Evolutionary conservation across 345 rosid genomes (phyloP).

Genomic region (Salix dunnii): DNA sequence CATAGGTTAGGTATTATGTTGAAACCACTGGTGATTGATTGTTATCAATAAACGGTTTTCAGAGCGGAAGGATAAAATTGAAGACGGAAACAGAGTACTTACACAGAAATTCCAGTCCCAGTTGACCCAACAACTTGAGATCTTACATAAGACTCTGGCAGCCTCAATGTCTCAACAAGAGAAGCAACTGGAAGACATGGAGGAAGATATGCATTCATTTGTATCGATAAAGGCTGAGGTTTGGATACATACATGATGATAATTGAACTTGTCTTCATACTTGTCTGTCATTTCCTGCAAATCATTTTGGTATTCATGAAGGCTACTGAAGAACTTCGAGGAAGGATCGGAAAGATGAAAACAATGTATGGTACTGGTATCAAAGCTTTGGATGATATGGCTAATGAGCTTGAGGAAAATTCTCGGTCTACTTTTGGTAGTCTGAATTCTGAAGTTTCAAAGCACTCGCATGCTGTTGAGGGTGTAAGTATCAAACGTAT

Average conservation of each 20-base stretch:
- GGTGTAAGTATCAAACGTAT: conserved; percentile 44
- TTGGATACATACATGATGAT: neutral
- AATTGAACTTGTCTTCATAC: neutral
- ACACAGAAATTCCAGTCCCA: conserved; percentile 77
- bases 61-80: conserved; percentile 94
- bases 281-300: conserved; percentile 2
- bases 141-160: conserved; percentile 83
- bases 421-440: conserved; percentile 67
- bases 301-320: conserved; percentile 28
- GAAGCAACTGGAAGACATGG: conserved; percentile 83
- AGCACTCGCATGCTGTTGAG: conserved; percentile 78
- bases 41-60: conserved; percentile 20
- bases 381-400: conserved; percentile 71
- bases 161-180: conserved; percentile 86
- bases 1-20: conserved; percentile 2
- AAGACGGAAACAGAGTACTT: conserved; percentile 72
- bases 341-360: conserved; percentile 63
- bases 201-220: conserved; percentile 91
- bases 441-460: conserved; percentile 77
- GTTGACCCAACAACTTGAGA: conserved; percentile 75
- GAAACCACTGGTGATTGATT: neutral
- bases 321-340: conserved; percentile 88
- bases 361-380: conserved; percentile 68
- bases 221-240: conserved; percentile 86
- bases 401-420: conserved; percentile 74